phyloP scores from a whole-genome alignment of 371 early-diverging fungal genomes.

The Zychaea mexicana region DNA sequence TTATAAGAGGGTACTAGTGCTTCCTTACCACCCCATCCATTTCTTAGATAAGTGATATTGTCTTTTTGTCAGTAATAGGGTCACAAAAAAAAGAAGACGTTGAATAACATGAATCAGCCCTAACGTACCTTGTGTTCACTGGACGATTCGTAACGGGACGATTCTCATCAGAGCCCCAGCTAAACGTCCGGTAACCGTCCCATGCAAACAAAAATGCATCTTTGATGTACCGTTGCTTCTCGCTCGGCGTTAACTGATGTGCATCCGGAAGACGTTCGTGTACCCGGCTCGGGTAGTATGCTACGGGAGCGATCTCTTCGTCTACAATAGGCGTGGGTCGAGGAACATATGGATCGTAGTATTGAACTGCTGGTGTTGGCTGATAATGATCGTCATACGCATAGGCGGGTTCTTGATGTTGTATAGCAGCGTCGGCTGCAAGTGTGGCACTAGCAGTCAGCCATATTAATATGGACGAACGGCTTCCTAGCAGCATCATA shows the following conservation, averaged over 20 bases:
- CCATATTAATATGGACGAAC: too few species aligned
- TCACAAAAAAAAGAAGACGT: too few species aligned
- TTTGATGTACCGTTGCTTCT: slow-evolving; percentile 47
- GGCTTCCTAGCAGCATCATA: too few species aligned
- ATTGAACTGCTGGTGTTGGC: neutral
- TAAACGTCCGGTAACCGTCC: slow-evolving; percentile 70
- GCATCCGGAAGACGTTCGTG: slow-evolving; percentile 25
- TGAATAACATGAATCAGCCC: too few species aligned
- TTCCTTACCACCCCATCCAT: slow-evolving; percentile 30
- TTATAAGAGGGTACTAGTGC: too few species aligned
- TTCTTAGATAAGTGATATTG: slow-evolving; percentile 1
- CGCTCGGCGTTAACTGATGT: slow-evolving; percentile 22
- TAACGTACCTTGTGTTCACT: slow-evolving; percentile 57
- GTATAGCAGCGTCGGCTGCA: neutral
- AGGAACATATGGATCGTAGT: neutral
- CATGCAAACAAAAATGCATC: slow-evolving; percentile 69
- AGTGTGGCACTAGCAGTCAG: neutral
- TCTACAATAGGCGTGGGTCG: neutral
- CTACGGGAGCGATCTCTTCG: neutral
- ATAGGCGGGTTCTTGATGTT: neutral
- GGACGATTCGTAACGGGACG: slow-evolving; percentile 42
- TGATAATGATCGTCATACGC: neutral
- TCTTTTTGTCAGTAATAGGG: too few species aligned
- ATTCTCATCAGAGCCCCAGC: slow-evolving; percentile 67
- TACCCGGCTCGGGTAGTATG: slow-evolving; percentile 6